These are phyloP conservation scores for Diplosphaera chodatii DNA, from an alignment of 139 green algal species.

Conservation along the genomic window DNA sequence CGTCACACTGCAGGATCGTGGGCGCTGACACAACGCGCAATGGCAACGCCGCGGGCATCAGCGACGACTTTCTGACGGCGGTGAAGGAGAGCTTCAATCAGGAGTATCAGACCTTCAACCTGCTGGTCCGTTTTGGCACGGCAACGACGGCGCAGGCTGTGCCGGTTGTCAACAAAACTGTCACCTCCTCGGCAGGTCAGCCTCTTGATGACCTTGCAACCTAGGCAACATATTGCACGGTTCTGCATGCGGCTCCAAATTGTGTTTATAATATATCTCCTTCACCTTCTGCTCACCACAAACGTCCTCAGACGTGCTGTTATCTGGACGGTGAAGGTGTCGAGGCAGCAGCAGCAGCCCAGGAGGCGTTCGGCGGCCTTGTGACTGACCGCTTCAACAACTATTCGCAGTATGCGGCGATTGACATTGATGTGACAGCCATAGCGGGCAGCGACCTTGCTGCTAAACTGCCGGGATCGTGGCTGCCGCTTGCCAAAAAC, in stretches of 20 bases:
- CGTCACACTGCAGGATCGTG: background rate
- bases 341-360: no score
- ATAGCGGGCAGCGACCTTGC: background rate
- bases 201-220: no score
- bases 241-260: no score
- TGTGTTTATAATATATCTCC: no score
- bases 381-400: background rate
- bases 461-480: background rate
- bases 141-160: background rate
- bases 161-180: background rate
- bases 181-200: no score
- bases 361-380: background rate
- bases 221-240: no score
- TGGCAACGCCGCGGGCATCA: background rate
- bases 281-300: no score
- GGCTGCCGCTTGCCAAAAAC: background rate
- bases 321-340: no score
- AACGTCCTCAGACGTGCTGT: no score
- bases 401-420: background rate
- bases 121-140: background rate
- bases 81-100: constrained; percentile 1
- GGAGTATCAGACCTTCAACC: background rate
- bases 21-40: background rate
- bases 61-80: background rate
- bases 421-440: background rate